Base-by-base conservation (phyloP, 2,329 filamentous ascomycete species). In the Ophiostoma sp. region DNA sequence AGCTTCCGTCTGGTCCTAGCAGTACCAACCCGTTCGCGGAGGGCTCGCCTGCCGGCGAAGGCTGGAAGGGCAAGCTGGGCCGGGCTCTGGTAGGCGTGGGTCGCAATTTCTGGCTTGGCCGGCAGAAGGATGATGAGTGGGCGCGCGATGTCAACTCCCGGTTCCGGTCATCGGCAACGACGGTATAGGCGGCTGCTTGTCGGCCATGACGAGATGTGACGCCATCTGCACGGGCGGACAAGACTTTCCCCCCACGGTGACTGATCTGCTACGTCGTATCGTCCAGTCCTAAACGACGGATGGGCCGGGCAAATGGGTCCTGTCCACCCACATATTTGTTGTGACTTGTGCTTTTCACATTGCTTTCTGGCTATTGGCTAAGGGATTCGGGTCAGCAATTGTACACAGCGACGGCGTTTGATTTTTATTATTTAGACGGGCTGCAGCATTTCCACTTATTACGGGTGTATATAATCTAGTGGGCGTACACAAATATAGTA, bases 51-150 rank as follows among this genome's bases (percentile, higher is more conserved):
- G 90, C 93, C 72, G 93, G 94, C 12, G 87, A 92, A 75, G 94
- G 94, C 22, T 94, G 92, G 89, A 88, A 87, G 80, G 95, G 94
- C 45, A 90, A 89, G 78, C 79, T 97, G 12, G 95, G 94, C n/a
- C 87, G 95, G 70, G 79, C 88, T 42, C 93, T 98, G 92, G 86
- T 97, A 36, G 87, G 87, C 11, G 85, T 93, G 31, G 92, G 92
- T 52, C 88, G 88, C 76, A 87, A 86, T 73, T 98, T 97, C 83
- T 98, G 95, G 94, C 84, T 97, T 19, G 92, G 92, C 75, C 89
- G 77, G 15, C 71, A 75, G 89, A 71, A 83, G 89, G 85, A 89
- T 75, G 87, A 90, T 68, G 89, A 90, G 74, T 96, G 93, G 93
- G 87, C 91, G 78, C 86, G 87, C 64, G 87, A 86, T 11, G 84